Base-by-base conservation (phyloP, 2,329 filamentous ascomycete species). In the Coleophoma crateriformis region DNA sequence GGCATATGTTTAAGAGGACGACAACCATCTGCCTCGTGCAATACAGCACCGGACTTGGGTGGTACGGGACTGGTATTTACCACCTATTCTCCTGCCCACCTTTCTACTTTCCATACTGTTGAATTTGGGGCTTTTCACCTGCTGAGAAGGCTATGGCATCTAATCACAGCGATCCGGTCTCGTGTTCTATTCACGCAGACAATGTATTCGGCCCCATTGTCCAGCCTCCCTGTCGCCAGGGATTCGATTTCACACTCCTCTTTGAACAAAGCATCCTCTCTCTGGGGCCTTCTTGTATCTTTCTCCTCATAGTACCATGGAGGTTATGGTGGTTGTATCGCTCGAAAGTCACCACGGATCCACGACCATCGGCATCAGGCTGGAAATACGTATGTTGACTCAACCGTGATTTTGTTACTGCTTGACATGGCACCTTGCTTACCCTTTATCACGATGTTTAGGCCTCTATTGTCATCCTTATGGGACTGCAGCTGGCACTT, bases 191-290 rank as follows among this genome's bases (percentile, higher is more conserved):
- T 42, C 15, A 22, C 5, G 15, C 20, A 2, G 46, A 47, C 32
- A 46, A 46, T 33, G 42, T 40, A 17, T 50, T 50, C 38, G 49
- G 49, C 15, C 49, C 49, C 22, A 17, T 27, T 32, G 44, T 46
- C 37, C n/a, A 41, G 7, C 33, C 33, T 32, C 34, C 45, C 20
- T 22, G 37, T n/a, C 37, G 27, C 13, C 19, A n/a, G 3, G 38
- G 39, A 4, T 54, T 54, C 33, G 54, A 54, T 14, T 54, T 54
- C 52, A 54, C 47, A 8, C 41, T 50, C 8, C 35, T 45, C 11
- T 49, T 50, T 33, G 49, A 56, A 39, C 40, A 48, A 34, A 48
- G 39, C 19, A 44, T 52, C 19, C 22, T 52, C 2, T 50, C 35
- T 14, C 48, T 54, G n/a, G n/a, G 43, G 3, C 44, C 50, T 33